These are phyloP conservation scores for Arthrobotrys entomopaga DNA, from an alignment of 2,329 filamentous ascomycete species.

Conservation along the genomic window DNA sequence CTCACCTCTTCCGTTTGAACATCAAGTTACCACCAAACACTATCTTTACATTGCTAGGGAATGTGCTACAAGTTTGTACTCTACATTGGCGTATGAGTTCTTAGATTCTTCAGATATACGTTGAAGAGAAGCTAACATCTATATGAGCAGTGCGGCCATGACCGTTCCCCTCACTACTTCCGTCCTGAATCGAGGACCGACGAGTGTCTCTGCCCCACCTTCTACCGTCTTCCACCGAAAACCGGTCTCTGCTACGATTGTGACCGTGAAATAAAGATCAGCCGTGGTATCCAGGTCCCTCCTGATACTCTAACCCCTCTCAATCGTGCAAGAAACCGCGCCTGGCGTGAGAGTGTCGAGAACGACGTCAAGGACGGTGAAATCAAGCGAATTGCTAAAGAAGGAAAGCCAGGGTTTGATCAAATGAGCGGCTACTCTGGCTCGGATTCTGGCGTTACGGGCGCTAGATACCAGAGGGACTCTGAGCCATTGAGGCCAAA, in stretches of 20 bases:
- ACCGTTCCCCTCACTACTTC: slow-evolving; percentile 44
- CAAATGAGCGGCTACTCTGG: too few species aligned
- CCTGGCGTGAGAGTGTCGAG: slow-evolving; percentile 34
- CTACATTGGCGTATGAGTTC: slow-evolving; percentile 28
- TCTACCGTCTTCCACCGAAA: slow-evolving; percentile 24
- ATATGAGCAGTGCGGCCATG: slow-evolving; percentile 40
- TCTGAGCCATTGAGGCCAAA: slow-evolving; percentile 4
- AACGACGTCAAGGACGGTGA: slow-evolving; percentile 38
- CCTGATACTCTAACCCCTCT: slow-evolving; percentile 31
- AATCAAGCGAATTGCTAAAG: slow-evolving; percentile 6
- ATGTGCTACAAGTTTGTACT: slow-evolving; percentile 51
- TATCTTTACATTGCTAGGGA: background rate
- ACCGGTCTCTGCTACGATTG: slow-evolving; percentile 31
- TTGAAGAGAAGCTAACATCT: background rate
- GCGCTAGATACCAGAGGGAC: slow-evolving; percentile 6
- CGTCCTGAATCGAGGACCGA: slow-evolving; percentile 25
- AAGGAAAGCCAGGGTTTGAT: background rate
- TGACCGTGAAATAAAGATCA: slow-evolving; percentile 30
- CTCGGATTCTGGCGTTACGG: background rate
- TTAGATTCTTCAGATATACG: background rate
- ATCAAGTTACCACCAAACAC: background rate
- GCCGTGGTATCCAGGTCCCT: slow-evolving; percentile 2
- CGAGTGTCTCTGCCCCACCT: slow-evolving; percentile 37
- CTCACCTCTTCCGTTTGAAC: background rate
- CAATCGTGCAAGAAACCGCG: slow-evolving; percentile 29